Evolutionary conservation across 192 early-diverging fungal genomes (phyloP), one percentile per base, ranked within the genome.

Genomic region (Cladochytrium replicatum): DNA sequence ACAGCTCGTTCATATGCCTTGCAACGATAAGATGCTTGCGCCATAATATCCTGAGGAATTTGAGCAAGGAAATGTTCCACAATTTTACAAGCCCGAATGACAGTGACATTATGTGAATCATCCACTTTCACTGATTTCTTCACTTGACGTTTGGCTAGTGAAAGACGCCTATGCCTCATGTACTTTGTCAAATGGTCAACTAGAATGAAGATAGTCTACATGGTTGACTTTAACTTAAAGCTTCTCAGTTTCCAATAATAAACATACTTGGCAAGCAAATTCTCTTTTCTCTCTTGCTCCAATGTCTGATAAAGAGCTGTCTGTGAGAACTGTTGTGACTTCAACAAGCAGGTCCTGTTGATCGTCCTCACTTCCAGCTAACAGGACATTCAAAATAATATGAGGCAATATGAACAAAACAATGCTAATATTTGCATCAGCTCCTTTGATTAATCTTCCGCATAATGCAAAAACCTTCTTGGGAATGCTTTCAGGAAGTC

Each of bases 1-100:
- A 87, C 43, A 0, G 87, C 81, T 6, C 85, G 67, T 5, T 82
- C 73, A 46, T 82, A 84, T 0, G 82, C 77, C 38, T 69, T 69
- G 50, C 67, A 72, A 32, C 57, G 45, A 37, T 69, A 78, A 0
- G 87, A 70, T 2, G 82, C 78, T 22, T 64, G 57, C 0, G 83
- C 84, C 66, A 84, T 77, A 2, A 74, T 41, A 4, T 60, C 51
- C 27, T 84, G 64, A 0, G 86, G 81, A 22, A 88, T 86, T 1
- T 46, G 57, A 1, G 43, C 32, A 5, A 89, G 48, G n/a, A 81
- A 67, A 1, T 43, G n/a, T 15, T 74, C 63, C 5, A 86, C 59
- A 9, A 41, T 41, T 1, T 47, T 32, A 6, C 5, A 25, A 5
- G 8, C 27, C 11, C 9, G 13, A 4, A 23, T 6, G 32, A 43